Evolutionary conservation across 371 early-diverging fungal species (phyloP), one percentile per base, ranked within the genome.

Genomic region (Cokeromyces recurvatus): DNA sequence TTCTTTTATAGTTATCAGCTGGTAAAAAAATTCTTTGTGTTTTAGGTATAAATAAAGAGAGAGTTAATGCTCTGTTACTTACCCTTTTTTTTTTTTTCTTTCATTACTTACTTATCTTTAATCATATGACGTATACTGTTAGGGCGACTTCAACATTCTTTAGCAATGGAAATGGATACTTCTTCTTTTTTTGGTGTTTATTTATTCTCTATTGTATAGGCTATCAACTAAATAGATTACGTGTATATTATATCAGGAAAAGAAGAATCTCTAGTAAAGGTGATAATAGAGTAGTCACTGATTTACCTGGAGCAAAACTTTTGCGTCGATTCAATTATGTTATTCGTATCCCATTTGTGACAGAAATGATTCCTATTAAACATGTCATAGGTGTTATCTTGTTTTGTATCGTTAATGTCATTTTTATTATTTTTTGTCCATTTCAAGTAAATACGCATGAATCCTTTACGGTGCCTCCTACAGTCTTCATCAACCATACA

Each of bases 171-270:
- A 62, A 62, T 12, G 25, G 51, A 2, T 72, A 68, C 39, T 61
- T 64, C n/a, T 43, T 68, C 36, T 53, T 66, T 32, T 68, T 58
- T 32, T 72, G 72, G 72, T 59, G 53, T 20, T 23, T 63, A 16
- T 72, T 72, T 40, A 38, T 63, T 14, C 7, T 68, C 14, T 72
- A 72, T 49, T 72, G 68, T 38, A 53, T 65, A 2, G 41, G 38
- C 4, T 57, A 63, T 36, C 72, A 72, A 36, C 21, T 60, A 11
- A 51, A 57, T 20, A 55, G 59, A 19, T 25, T 53, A 9, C 51
- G 59, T 14, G 27, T 60, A 9, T 72, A 65, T 37, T 45, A 47
- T 20, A 36, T 53, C 32, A 49, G 70, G 20, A 51, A 53, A 11
- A 55, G 53, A 24, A 57, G 61, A 36, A 36, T 60, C 14, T 17